Conservation (phyloP, 2,329 filamentous ascomycete genomes). For the Penicillium psychrosexuale region DNA sequence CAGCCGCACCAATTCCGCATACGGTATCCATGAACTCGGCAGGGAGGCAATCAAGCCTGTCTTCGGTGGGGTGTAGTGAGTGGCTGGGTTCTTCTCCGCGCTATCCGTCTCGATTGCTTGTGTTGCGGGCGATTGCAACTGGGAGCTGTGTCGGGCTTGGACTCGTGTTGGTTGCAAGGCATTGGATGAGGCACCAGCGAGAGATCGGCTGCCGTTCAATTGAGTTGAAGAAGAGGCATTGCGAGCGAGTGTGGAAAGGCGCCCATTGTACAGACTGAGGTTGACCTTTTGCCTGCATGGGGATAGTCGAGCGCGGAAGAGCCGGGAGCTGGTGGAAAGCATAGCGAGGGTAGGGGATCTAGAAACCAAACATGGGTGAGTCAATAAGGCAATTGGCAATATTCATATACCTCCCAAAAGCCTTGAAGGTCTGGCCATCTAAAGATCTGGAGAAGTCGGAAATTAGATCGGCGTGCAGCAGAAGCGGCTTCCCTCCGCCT, state of each 20-base stretch:
- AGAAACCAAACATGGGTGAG: neutral
- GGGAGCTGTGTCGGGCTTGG: conserved; percentile 5
- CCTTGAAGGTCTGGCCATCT: neutral
- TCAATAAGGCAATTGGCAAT: neutral
- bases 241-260: conserved; percentile 4
- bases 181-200: neutral
- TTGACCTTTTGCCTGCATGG: conserved; percentile 5
- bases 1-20: conserved; percentile 53
- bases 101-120: neutral
- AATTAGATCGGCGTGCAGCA: conserved; percentile 4
- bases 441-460: neutral
- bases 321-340: conserved; percentile 8
- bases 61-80: conserved; percentile 45
- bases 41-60: conserved; percentile 47
- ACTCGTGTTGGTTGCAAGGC: neutral
- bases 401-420: conserved; percentile 8
- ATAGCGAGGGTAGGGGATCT: neutral
- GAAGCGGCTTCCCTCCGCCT: conserved; percentile 7
- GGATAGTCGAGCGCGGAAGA: conserved; percentile 11
- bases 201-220: neutral
- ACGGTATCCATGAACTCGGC: conserved; percentile 53
- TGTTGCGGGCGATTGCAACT: conserved; percentile 11
- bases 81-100: conserved; percentile 16
- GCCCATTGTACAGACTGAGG: conserved; percentile 4
- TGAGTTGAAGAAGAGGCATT: neutral